Percentiles rank a stretch among this genome's conserved stretches.
These are phyloP conservation scores for Picochlorum sp. DNA, from an alignment of 139 green algal genomes.

Conservation along the genomic window DNA sequence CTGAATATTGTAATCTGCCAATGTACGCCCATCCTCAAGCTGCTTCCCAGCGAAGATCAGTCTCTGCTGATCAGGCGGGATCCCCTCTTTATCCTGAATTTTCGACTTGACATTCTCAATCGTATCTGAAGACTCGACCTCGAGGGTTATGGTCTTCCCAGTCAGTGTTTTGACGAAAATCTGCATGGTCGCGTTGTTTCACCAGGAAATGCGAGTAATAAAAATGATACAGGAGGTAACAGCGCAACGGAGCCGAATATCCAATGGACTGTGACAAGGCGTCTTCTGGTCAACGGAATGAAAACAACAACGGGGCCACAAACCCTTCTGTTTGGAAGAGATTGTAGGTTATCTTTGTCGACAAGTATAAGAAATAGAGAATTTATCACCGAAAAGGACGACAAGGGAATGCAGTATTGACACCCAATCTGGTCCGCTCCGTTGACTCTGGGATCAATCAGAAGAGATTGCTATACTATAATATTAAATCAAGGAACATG, in stretches of 20 bases:
- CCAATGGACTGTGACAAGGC: not conserved
- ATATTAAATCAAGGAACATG: too few relatives aligned
- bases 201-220: not conserved
- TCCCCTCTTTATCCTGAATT: slow-evolving; percentile 95
- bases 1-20: slow-evolving; percentile 98
- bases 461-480: too few relatives aligned
- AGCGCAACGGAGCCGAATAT: not conserved
- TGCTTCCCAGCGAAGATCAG: slow-evolving; percentile 98
- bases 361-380: too few relatives aligned
- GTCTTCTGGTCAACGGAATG: too few relatives aligned
- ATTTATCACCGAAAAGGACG: too few relatives aligned
- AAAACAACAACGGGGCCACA: too few relatives aligned
- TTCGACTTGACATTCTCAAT: slow-evolving; percentile 92
- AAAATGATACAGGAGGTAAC: not conserved
- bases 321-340: too few relatives aligned
- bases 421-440: too few relatives aligned
- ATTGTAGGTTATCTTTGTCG: too few relatives aligned
- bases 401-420: too few relatives aligned
- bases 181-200: slow-evolving; percentile 55
- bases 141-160: slow-evolving; percentile 89
- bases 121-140: slow-evolving; percentile 72
- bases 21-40: slow-evolving; percentile 91
- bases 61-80: slow-evolving; percentile 93
- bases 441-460: too few relatives aligned
- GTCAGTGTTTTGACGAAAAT: slow-evolving; percentile 84